Base-by-base conservation (phyloP, 345 rosid genomes). In the Populus euphratica region DNA sequence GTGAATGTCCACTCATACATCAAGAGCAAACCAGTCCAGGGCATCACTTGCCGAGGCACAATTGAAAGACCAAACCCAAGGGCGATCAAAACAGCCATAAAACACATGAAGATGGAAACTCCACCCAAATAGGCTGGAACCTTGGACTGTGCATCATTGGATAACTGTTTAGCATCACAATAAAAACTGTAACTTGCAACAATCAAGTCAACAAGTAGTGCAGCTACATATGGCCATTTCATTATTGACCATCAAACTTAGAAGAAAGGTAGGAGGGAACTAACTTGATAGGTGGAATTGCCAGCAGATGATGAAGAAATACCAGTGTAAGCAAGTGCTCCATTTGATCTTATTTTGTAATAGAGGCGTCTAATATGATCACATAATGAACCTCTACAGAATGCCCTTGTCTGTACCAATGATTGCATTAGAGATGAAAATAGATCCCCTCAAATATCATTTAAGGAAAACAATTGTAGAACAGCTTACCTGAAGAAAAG, bases 1-100 rank as follows among this genome's bases (percentile, higher is more conserved):
- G 96, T 81, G 73, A 93, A 89, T 0, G 93, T 93, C 99, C 95
- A 93, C 83, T 95, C 99, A 56, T 89, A 95, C 84, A 92, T 76
- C 86, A 95, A 82, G 49, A 91, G 79, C 87, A 95, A 77, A 70
- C 97, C 99, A 62, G 94, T 93, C 98, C 97, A 95, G 14, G 97
- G 98, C 87, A 68, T 89, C 85, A 91, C 93, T 88, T 93, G 98
- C 44, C 84, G 92, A 64, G 97, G 98, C 80, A 91, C 94, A 76
- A 91, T 85, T 72, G 81, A 66, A 9, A 94, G 80, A 79, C 93
- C 83, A 72, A 91, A 76, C 69, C 88, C 96, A 76, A 91, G 73
- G 80, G 99, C 84, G 75, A 83, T 83, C 66, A 86, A 33, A 65
- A 76, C 85, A 74, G 89, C 86, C 72, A 78, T 35, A 70, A 93